Conservation (phyloP, 768 basidiomycete genomes). For the Rhizopogon vinicolor region DNA sequence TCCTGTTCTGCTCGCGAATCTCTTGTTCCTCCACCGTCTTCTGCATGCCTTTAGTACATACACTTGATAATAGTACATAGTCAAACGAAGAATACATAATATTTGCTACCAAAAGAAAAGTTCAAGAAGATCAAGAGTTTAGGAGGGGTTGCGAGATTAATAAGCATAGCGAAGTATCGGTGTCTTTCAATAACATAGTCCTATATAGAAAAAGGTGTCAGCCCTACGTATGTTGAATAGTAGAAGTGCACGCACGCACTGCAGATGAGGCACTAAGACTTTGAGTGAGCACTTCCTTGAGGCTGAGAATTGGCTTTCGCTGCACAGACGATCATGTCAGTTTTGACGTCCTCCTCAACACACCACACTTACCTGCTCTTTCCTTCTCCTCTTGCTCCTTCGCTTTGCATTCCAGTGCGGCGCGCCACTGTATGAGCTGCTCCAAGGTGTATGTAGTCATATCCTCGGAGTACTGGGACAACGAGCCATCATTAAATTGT, state of each 20-base stretch:
- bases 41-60: not conserved
- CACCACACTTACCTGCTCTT: not conserved
- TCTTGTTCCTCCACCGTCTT: not conserved
- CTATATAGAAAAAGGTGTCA: not conserved
- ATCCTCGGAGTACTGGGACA: not conserved
- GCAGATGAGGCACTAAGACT: not conserved
- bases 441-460: not conserved
- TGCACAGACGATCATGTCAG: not conserved
- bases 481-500: not conserved
- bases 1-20: too few relatives aligned
- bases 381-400: slow-evolving; percentile 1
- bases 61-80: not conserved
- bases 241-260: not conserved
- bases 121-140: not conserved
- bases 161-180: not conserved
- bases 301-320: not conserved
- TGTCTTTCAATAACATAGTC: not conserved
- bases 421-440: not conserved
- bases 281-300: not conserved
- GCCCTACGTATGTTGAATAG: not conserved
- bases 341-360: not conserved
- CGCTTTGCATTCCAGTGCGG: not conserved
- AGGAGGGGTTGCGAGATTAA: not conserved
- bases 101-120: not conserved
- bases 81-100: not conserved